Conservation (phyloP, 2,329 filamentous ascomycete species). For the Raffaelea deltoideospora region DNA sequence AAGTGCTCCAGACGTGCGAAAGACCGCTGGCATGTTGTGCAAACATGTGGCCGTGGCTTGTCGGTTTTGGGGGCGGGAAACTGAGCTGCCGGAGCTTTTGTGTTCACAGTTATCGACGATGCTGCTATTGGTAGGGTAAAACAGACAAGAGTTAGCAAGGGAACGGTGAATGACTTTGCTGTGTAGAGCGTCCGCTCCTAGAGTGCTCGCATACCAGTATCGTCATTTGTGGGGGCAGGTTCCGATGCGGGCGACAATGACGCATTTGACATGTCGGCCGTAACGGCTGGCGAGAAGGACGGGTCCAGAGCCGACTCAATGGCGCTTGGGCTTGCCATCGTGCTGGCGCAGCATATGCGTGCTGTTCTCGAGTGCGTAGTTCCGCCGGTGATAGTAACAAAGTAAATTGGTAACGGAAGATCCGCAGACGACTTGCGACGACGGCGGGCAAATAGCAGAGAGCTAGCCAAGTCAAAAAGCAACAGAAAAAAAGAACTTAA, state of each 20-base stretch:
- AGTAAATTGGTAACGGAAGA: too few relatives aligned
- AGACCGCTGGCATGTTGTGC: constrained; percentile 75
- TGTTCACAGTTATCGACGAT: constrained; percentile 37
- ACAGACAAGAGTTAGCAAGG: background rate
- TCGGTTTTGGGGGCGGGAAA: constrained; percentile 87
- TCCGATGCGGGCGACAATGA: constrained; percentile 4
- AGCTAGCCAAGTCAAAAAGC: background rate
- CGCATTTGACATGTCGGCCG: constrained; percentile 13
- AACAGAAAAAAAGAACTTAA: too few relatives aligned
- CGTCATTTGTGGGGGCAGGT: constrained; percentile 11
- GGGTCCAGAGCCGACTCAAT: constrained; percentile 8
- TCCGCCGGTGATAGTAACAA: too few relatives aligned
- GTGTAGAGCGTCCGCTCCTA: background rate
- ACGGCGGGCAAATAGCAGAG: constrained; percentile 7
- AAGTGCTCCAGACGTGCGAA: constrained; percentile 93
- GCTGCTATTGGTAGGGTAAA: constrained; percentile 19
- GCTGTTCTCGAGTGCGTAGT: too few relatives aligned
- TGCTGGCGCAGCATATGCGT: too few relatives aligned
- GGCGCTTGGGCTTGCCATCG: constrained; percentile 2
- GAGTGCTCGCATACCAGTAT: constrained; percentile 14
- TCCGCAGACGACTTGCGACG: too few relatives aligned
- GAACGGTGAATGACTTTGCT: background rate
- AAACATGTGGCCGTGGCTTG: constrained; percentile 91
- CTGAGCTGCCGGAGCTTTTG: constrained; percentile 20
- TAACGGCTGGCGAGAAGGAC: background rate